These are phyloP conservation scores for Globisporangium megalacanthum DNA, from an alignment of 352 stramenopile species.

Conservation along the genomic window DNA sequence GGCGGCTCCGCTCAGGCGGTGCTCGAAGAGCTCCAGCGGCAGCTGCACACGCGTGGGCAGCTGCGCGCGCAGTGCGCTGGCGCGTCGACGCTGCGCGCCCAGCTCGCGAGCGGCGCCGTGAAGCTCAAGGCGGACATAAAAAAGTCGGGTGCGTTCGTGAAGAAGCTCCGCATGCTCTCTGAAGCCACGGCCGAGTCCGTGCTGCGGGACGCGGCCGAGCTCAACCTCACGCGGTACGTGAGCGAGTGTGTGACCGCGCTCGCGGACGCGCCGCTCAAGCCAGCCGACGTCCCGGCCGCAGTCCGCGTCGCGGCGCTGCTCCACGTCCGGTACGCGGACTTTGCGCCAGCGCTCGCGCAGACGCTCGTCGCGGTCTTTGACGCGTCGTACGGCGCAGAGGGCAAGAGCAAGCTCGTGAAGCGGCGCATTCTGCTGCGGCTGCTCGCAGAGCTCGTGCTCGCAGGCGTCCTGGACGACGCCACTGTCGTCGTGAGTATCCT, in stretches of 20 bases:
- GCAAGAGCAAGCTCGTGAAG: constrained; percentile 75
- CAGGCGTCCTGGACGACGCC: constrained; percentile 71
- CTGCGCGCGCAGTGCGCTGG: constrained; percentile 59
- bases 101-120: constrained; percentile 83
- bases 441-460: constrained; percentile 80
- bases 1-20: constrained; percentile 18
- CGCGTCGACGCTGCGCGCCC: constrained; percentile 52
- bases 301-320: constrained; percentile 85
- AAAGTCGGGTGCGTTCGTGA: constrained; percentile 97
- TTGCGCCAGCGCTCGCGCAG: constrained; percentile 54
- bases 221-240: constrained; percentile 94
- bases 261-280: constrained; percentile 83
- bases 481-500: constrained; percentile 76
- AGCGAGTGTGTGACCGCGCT: constrained; percentile 92
- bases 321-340: constrained; percentile 91
- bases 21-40: constrained; percentile 38
- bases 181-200: constrained; percentile 71
- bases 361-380: constrained; percentile 59
- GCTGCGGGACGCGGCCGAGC: constrained; percentile 79
- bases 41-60: constrained; percentile 21
- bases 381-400: constrained; percentile 45
- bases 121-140: constrained; percentile 98
- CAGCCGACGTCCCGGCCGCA: constrained; percentile 79
- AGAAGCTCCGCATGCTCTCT: constrained; percentile 89
- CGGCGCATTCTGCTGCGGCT: constrained; percentile 71